These are phyloP conservation scores for Rhizophagus clarus DNA, from an alignment of 192 early-diverging fungal genomes.

Conservation along the genomic window DNA sequence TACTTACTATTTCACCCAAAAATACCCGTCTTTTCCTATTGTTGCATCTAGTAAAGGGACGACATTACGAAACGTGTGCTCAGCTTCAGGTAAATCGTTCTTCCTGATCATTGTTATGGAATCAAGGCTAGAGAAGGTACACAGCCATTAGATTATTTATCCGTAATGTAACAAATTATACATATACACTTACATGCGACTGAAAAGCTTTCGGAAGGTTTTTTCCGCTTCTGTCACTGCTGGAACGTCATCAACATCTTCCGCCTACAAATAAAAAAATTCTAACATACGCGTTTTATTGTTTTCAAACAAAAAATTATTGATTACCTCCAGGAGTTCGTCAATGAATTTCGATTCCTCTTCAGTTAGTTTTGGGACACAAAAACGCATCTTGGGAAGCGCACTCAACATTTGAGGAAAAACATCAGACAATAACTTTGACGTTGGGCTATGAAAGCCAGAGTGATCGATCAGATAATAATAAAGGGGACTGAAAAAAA, in stretches of 20 bases:
- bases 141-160: conserved; percentile 21
- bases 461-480: conserved; percentile 32
- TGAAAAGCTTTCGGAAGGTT: conserved; percentile 27
- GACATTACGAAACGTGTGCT: conserved; percentile 21
- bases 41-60: conserved; percentile 23
- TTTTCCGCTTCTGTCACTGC: neutral
- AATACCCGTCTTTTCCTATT: conserved; percentile 19
- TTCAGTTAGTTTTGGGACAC: conserved; percentile 27
- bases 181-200: conserved; percentile 24
- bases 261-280: conserved; percentile 30
- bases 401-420: conserved; percentile 21
- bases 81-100: conserved; percentile 26
- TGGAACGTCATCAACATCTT: conserved; percentile 17
- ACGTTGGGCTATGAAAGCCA: conserved; percentile 11
- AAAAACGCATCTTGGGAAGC: conserved; percentile 26
- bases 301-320: conserved; percentile 21
- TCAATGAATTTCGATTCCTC: conserved; percentile 25
- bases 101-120: conserved; percentile 33
- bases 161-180: conserved; percentile 21
- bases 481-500: conserved; percentile 23
- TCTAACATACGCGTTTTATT: conserved; percentile 12
- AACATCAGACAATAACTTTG: conserved; percentile 17
- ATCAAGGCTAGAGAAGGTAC: too few relatives aligned
- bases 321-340: conserved; percentile 26
- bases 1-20: conserved; percentile 32